A percentile compares a stretch with the other conserved stretches of the same genome.
Evolutionary conservation across 441 rosid genomes (phyloP).

Genomic region (Eutrema salsugineum): DNA sequence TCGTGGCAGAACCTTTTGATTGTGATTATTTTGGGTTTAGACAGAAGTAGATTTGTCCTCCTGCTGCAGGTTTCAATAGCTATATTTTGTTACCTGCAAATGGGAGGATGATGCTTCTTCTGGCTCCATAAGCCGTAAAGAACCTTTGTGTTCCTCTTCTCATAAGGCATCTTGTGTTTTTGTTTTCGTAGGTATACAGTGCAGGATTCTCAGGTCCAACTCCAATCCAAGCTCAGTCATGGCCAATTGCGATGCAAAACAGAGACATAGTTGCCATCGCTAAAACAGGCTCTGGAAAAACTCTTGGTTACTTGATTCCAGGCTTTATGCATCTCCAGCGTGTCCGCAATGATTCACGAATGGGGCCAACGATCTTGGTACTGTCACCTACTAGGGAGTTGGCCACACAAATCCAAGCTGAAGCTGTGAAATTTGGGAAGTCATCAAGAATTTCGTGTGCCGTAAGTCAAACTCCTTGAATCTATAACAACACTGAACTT

Average conservation of each 20-base stretch:
- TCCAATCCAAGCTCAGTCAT: conserved; percentile 99
- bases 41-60: conserved; percentile 81
- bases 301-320: conserved; percentile 90
- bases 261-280: conserved; percentile 97
- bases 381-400: conserved; percentile 96
- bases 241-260: conserved; percentile 93
- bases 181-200: conserved; percentile 67
- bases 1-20: conserved; percentile 65
- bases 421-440: conserved; percentile 90
- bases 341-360: conserved; percentile 49
- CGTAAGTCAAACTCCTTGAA: conserved; percentile 39
- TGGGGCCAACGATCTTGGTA: conserved; percentile 95
- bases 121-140: conserved; percentile 39
- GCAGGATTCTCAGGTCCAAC: conserved; percentile 96
- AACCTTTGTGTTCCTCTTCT: conserved; percentile 42
- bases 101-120: conserved; percentile 85
- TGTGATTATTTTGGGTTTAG: conserved; percentile 61
- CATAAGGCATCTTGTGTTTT: conserved; percentile 46
- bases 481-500: not conserved
- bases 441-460: conserved; percentile 88
- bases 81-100: conserved; percentile 61
- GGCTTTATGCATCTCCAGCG: conserved; percentile 81
- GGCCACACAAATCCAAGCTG: conserved; percentile 96
- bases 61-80: conserved; percentile 72
- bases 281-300: conserved; percentile 98